Evolutionary conservation across 441 rosid species (phyloP), one percentile per base, ranked within the genome.

Genomic region (Adansonia grandidieri): DNA sequence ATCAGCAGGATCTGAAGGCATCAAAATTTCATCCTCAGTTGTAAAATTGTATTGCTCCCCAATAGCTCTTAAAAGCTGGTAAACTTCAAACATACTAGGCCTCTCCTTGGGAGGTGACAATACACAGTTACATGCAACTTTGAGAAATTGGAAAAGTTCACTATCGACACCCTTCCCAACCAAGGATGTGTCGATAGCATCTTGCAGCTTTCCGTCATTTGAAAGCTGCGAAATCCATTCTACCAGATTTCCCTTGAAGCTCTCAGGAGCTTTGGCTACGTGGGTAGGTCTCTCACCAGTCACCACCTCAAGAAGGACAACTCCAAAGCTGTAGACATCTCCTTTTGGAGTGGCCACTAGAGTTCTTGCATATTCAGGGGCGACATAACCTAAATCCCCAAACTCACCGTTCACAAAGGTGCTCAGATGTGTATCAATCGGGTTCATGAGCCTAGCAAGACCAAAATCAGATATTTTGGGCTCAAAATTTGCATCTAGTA

Each of bases 321-420:
- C 86, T 45, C 99, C 99, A 45, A 93, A 93, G 91, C 97, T 95
- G 85, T 88, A 93, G 13, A 95, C 95, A 76, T 93, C 99, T 40
- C 98, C 97, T 81, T 95, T 95, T 0, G 97, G 95, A 53, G 98
- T 93, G 45, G 98, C 98, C 54, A 90, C 85, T 32, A 93, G 88
- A 51, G 98, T 95, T 81, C 96, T 89, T 10, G 93, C 32, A 22
- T 95, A 92, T 87, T 95, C 98, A 0, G 98, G 98, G 74, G 98
- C 97, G 70, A 91, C 97, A 80, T 93, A 92, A 78, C 98, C 98
- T 73, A 90, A 82, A 85, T 95, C 98, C 48, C 98, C 98, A 61
- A 92, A 93, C 77, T 93, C 98, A 51, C 98, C 98, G 82, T 93
- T 93, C 78, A 96, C 96, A 10, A 93, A 96, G 53, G 97, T 91